Base-by-base conservation (phyloP, 2,329 filamentous ascomycete genomes). In the Colletotrichum australisinense region DNA sequence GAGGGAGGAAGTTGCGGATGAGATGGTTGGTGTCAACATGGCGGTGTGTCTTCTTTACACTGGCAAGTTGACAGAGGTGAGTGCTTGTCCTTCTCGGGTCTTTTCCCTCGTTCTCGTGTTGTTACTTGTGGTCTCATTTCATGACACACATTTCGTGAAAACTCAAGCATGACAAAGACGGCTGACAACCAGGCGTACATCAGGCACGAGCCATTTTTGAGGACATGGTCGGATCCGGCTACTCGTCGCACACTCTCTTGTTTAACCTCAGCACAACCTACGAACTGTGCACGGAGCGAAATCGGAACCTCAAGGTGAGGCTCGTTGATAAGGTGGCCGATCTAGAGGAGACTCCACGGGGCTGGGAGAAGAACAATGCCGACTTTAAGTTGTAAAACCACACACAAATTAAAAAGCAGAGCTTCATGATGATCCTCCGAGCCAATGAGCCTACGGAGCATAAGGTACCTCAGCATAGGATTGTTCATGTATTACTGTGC, bases 251-350 rank as follows among this genome's bases (percentile, higher is more conserved):
- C 75, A 94, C 94, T 0, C 84, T 98, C 2, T 89, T 97, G 0
- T 97, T 98, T 83, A 98, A 98, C 80, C 83, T 99, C 14, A 91
- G 92, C 12, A 98, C 96, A 0, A 90, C 98, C 78, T 98, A 97
- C 80, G 97, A 98, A 83, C 88, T 98, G 8, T 97, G 94, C 80
- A 95, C 94, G 0, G 95, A 98, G 77, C 89, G 90, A 74, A 90
- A 94, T 55, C 86, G 90, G 62, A 88, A 88, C 14, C 83, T 93
- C 77, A 98, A 98, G 86, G 82, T 89, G 35, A 86, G 85, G 30
- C 85, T 98, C 22, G 92, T 93, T 2, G 93, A 95, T 77, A 89
- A 88, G 64, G 87, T 97, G 22, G 92, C 94, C 1, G 84, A 82
- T 1, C 86, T 90, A 77, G 87, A 88, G 55, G 86, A 89, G 19